Base-by-base conservation (phyloP, 176 grass and related monocot species). In the Bolboschoenus planiculmis region DNA sequence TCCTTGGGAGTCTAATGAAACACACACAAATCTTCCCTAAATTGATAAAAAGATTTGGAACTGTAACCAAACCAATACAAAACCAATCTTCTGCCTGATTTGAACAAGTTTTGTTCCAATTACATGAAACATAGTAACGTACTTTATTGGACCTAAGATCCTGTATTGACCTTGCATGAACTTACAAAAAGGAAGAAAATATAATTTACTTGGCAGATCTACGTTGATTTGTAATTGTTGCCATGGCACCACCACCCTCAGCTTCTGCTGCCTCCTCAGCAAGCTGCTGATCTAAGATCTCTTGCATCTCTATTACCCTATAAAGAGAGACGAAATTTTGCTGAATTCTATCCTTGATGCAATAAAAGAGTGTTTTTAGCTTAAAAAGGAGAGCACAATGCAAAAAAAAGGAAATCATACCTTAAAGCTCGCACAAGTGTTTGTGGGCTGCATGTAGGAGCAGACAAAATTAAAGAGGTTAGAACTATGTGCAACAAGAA, bases 221-320 rank as follows among this genome's bases (percentile, higher is more conserved):
- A 80, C 90, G 92, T 82, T 89, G 97, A 83, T 99, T 99, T 56
- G 93, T 60, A 86, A 99, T 99, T 84, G 89, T 86, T 5, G 91
- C 89, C 84, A 96, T 93, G 40, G 93, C 84, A 18, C 91, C 97
- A 51, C 83, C 85, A 83, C 93, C 97, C 81, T 96, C 97, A 83
- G 93, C 97, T 88, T 99, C 97, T 44, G 97, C 93, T 72, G 97
- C 97, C 94, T 93, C 91, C 87, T 99, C 97, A 78, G 97, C 93
- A 84, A 99, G 80, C 91, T 99, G 97, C 77, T 99, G 93, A 78
- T 99, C 97, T 85, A 99, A 35, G 76, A 96, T 93, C 86, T 99
- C 97, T 96, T 99, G 97, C 97, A 99, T 99, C 90, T 99, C 97
- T 84, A 99, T 89, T 86, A 99, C 91, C 85, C 97, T 99, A 85